These are phyloP conservation scores for Boletellus ananas DNA, from an alignment of 768 basidiomycete genomes.

Conservation along the genomic window DNA sequence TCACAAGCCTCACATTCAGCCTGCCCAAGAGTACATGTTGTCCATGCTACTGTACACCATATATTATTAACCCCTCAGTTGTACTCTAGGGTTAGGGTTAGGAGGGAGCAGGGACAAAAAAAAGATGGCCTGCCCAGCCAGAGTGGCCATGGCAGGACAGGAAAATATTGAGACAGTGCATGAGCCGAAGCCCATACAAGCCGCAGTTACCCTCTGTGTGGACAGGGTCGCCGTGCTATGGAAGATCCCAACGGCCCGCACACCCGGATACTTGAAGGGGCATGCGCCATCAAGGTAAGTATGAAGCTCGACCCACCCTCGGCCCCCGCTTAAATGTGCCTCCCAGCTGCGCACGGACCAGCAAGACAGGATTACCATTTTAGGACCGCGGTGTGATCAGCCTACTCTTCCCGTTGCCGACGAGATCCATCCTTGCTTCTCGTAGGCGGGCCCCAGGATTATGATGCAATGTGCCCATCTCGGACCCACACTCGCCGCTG, in stretches of 20 bases:
- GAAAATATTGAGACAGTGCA: conserved; percentile 82
- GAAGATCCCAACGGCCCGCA: conserved; percentile 52
- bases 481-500: conserved; percentile 13
- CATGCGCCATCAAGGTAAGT: conserved; percentile 66
- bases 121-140: conserved; percentile 32
- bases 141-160: conserved; percentile 61
- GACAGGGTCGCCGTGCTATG: conserved; percentile 58
- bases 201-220: conserved; percentile 39
- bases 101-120: conserved; percentile 1
- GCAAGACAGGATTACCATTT: neutral
- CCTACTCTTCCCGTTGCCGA: neutral
- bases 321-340: conserved; percentile 9
- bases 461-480: conserved; percentile 18
- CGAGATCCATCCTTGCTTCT: neutral
- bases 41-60: no score
- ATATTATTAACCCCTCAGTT: neutral
- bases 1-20: no score
- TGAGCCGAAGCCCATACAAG: conserved; percentile 63
- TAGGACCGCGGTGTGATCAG: no score
- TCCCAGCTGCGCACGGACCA: neutral
- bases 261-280: conserved; percentile 51
- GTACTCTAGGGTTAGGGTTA: conserved; percentile 32
- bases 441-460: conserved; percentile 34
- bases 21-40: no score
- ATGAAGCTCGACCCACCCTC: conserved; percentile 29